Evolutionary conservation across 805 yeast genomes (phyloP).

Genomic region (Metschnikowia sp.): DNA sequence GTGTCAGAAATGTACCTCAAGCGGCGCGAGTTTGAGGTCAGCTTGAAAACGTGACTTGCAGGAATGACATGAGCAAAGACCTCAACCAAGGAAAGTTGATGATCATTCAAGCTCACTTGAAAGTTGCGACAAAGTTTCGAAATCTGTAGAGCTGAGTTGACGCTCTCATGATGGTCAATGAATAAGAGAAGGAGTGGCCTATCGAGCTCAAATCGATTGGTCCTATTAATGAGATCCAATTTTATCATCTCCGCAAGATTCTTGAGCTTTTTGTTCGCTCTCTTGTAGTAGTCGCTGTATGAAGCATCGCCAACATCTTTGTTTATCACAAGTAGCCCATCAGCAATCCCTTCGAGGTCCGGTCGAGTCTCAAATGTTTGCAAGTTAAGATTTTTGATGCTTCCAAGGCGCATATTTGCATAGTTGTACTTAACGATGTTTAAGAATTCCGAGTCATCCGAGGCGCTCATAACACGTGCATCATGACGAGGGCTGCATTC

Average conservation of each 20-base stretch:
- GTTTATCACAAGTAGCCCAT: conserved; percentile 26
- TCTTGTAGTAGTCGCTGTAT: conserved; percentile 28
- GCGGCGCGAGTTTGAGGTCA: conserved; percentile 10
- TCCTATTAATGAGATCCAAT: conserved; percentile 37
- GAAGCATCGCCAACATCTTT: conserved; percentile 18
- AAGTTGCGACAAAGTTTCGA: conserved; percentile 48
- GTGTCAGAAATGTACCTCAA: conserved; percentile 30
- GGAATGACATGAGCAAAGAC: conserved; percentile 39
- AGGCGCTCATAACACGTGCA: not conserved
- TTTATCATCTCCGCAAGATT: conserved; percentile 36
- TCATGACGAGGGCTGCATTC: conserved; percentile 18
- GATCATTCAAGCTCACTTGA: conserved; percentile 31
- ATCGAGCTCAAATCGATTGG: conserved; percentile 41
- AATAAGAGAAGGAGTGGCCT: conserved; percentile 52
- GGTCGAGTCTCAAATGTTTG: conserved; percentile 26
- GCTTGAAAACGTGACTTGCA: conserved; percentile 23
- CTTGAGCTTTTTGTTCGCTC: conserved; percentile 27
- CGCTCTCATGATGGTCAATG: conserved; percentile 39
- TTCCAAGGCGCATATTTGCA: conserved; percentile 48
- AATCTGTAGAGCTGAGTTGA: conserved; percentile 46
- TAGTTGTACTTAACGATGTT: conserved; percentile 42
- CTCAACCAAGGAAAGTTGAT: conserved; percentile 38
- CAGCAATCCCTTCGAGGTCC: conserved; percentile 28
- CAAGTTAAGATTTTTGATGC: conserved; percentile 30
- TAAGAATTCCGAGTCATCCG: conserved; percentile 28